Percentiles rank a stretch among this genome's conserved stretches.
phyloP scores from a whole-genome alignment of 2,329 filamentous ascomycete genomes.

The Neurospora sp. region DNA sequence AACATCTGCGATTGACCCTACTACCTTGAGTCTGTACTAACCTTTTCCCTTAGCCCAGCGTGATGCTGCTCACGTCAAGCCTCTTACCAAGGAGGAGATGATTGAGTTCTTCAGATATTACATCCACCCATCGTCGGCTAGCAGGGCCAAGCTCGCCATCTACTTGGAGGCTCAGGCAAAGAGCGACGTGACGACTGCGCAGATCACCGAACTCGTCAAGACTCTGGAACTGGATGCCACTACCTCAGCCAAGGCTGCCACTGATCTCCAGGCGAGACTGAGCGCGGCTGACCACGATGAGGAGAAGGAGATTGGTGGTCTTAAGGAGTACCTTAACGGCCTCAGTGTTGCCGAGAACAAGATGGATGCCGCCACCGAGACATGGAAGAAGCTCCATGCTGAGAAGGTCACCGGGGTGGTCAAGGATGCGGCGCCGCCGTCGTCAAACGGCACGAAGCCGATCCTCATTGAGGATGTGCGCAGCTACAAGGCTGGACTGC shows the following conservation, averaged over 20 bases:
- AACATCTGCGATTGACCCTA: neutral
- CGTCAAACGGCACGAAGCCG: constrained; percentile 41
- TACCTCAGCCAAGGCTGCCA: constrained; percentile 22
- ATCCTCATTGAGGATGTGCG: constrained; percentile 67
- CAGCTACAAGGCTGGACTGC: constrained; percentile 67
- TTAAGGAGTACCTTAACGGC: constrained; percentile 39
- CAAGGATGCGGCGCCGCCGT: constrained; percentile 20
- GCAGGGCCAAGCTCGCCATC: constrained; percentile 73
- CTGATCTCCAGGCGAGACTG: constrained; percentile 25
- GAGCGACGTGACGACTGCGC: constrained; percentile 32
- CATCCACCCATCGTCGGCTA: constrained; percentile 63
- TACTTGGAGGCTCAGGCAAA: constrained; percentile 68
- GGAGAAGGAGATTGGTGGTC: constrained; percentile 36
- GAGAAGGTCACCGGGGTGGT: constrained; percentile 20
- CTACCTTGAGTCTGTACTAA: constrained; percentile 1
- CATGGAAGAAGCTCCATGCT: constrained; percentile 25
- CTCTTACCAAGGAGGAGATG: constrained; percentile 70
- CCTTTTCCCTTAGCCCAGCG: constrained; percentile 44
- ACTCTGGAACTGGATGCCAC: constrained; percentile 24
- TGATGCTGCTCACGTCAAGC: constrained; percentile 66
- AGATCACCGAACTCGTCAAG: constrained; percentile 31
- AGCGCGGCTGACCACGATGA: constrained; percentile 31
- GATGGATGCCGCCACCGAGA: constrained; percentile 30
- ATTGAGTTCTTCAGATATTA: constrained; percentile 66
- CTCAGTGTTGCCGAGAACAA: constrained; percentile 39